Evolutionary conservation across 257 asterid species (phyloP).

Genomic region (Lavandula angustifolia): DNA sequence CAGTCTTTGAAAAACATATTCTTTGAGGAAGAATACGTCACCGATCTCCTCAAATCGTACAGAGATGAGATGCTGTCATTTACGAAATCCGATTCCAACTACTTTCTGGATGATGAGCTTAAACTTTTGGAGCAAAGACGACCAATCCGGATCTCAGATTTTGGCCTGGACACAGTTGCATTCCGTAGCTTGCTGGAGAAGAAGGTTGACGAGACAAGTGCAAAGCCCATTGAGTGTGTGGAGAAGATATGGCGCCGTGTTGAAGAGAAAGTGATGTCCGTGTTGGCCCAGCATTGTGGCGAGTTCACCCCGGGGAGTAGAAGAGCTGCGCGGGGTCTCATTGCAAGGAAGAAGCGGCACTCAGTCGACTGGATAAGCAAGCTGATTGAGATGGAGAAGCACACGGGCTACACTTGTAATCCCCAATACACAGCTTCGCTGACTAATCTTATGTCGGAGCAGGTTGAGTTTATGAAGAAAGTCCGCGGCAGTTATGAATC

Average conservation of each 20-base stretch:
- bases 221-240: neutral
- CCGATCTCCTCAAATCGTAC: too few relatives aligned
- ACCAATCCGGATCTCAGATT: constrained; percentile 24
- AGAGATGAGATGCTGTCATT: too few relatives aligned
- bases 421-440: constrained; percentile 22
- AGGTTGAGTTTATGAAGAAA: neutral
- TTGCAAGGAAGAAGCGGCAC: constrained; percentile 17
- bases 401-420: constrained; percentile 25
- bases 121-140: neutral
- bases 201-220: neutral
- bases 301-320: neutral
- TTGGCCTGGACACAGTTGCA: neutral
- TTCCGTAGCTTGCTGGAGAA: constrained; percentile 20
- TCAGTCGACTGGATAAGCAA: constrained; percentile 28
- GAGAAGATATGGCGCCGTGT: constrained; percentile 24
- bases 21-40: too few relatives aligned
- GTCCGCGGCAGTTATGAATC: rapidly evolving
- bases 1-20: too few relatives aligned
- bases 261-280: neutral
- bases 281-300: constrained; percentile 16
- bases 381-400: constrained; percentile 33
- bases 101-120: constrained; percentile 37
- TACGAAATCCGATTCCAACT: too few relatives aligned
- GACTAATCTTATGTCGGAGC: constrained; percentile 25
- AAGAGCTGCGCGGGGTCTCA: constrained; percentile 19